phyloP scores from a whole-genome alignment of 192 early-diverging fungal genomes.

The Phycomyces nitens region DNA sequence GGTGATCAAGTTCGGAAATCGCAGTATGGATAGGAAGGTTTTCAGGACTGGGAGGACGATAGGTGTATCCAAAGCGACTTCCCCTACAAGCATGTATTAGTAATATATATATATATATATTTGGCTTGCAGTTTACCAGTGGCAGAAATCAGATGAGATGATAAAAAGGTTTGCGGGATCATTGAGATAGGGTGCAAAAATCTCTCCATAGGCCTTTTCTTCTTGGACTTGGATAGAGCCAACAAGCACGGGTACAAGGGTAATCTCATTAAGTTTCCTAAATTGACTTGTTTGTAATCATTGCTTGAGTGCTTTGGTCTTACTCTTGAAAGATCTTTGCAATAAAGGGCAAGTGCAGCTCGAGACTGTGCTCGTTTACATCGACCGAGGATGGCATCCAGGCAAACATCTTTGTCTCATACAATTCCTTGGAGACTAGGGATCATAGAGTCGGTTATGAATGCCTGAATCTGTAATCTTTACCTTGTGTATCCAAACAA shows the following conservation, averaged over 20 bases:
- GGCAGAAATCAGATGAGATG: slow-evolving; percentile 97
- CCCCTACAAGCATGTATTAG: too few relatives aligned
- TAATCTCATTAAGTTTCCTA: slow-evolving; percentile 52
- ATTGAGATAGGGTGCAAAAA: slow-evolving; percentile 73
- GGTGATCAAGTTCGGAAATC: slow-evolving; percentile 75
- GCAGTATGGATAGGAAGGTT: slow-evolving; percentile 67
- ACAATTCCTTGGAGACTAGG: slow-evolving; percentile 63
- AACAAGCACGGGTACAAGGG: slow-evolving; percentile 88
- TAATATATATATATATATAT: too few relatives aligned
- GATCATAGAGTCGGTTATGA: background rate
- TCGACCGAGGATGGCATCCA: slow-evolving; percentile 67
- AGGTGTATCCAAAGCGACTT: slow-evolving; percentile 78
- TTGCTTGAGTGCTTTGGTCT: background rate
- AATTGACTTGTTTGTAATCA: background rate
- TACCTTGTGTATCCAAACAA: slow-evolving; percentile 2
- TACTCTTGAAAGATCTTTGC: slow-evolving; percentile 78
- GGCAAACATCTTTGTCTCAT: slow-evolving; percentile 60
- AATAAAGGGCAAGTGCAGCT: slow-evolving; percentile 94
- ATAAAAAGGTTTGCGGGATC: slow-evolving; percentile 78
- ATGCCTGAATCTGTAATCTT: too few relatives aligned
- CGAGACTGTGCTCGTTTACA: slow-evolving; percentile 95
- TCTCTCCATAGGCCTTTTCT: slow-evolving; percentile 65
- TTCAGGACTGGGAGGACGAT: slow-evolving; percentile 38
- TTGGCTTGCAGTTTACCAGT: slow-evolving; percentile 57
- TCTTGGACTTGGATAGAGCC: slow-evolving; percentile 60